phyloP scores from a whole-genome alignment of 148 eudicot species.

The Vaccinium macrocarpon region DNA sequence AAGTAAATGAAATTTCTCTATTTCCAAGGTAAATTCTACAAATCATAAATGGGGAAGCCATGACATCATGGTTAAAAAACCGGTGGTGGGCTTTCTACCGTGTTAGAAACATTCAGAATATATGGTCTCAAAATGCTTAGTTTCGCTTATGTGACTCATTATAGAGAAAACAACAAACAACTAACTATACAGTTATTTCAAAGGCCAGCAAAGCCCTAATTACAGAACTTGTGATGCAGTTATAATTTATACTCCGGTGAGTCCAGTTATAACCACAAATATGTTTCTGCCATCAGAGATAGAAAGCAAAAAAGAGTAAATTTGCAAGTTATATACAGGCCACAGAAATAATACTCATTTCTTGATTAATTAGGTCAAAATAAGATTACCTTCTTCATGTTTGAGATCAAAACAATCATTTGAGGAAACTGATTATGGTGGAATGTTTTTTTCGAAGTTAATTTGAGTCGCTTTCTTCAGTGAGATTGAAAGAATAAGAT shows the following conservation, averaged over 20 bases:
- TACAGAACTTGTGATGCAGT: neutral
- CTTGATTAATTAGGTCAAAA: neutral
- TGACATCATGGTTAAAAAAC: neutral
- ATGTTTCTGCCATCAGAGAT: neutral
- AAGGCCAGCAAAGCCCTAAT: neutral
- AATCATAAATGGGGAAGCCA: neutral
- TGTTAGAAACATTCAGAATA: neutral
- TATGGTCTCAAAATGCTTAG: neutral
- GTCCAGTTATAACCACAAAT: neutral
- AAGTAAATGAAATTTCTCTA: neutral
- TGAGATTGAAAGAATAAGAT: neutral
- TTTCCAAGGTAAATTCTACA: neutral
- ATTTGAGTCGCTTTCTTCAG: neutral
- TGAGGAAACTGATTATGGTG: neutral
- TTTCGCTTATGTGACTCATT: neutral
- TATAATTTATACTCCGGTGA: neutral
- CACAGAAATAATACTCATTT: neutral
- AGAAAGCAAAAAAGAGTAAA: neutral
- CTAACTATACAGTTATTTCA: neutral
- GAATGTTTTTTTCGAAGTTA: neutral
- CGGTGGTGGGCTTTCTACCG: neutral
- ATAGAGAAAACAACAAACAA: conserved; percentile 6
- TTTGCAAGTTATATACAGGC: neutral
- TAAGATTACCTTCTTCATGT: neutral
- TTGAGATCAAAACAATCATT: neutral